Conservation (phyloP, 208 protist genomes). For the Acanthamoeba lenticulata region DNA sequence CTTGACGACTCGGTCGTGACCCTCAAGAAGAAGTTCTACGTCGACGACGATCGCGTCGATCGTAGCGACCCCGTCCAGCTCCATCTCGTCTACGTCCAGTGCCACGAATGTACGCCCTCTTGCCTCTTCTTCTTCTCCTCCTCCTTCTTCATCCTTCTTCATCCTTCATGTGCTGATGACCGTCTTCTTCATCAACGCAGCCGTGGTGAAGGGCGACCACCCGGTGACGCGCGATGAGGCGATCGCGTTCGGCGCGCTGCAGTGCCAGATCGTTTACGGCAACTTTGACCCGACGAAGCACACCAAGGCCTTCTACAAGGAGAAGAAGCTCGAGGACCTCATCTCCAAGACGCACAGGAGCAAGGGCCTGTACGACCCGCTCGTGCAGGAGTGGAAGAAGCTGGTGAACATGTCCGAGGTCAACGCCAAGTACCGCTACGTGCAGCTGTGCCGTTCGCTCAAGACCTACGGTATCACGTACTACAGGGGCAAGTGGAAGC, state of each 20-base stretch:
- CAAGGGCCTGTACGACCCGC: slow-evolving; percentile 79
- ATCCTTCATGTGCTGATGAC: not conserved
- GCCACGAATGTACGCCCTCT: slow-evolving; percentile 65
- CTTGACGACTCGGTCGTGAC: slow-evolving; percentile 79
- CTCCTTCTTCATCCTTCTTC: not conserved
- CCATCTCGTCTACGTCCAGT: slow-evolving; percentile 85
- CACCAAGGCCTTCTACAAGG: slow-evolving; percentile 69
- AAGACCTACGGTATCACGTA: slow-evolving; percentile 89
- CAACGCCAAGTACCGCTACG: slow-evolving; percentile 88
- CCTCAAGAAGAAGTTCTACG: slow-evolving; percentile 88
- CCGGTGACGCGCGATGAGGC: slow-evolving; percentile 84
- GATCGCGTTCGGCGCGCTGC: slow-evolving; percentile 83
- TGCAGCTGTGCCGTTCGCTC: slow-evolving; percentile 86
- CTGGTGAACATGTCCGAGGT: slow-evolving; percentile 81
- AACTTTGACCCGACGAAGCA: slow-evolving; percentile 84
- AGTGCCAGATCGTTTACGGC: slow-evolving; percentile 83
- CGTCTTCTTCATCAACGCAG: not conserved
- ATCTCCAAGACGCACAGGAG: slow-evolving; percentile 76
- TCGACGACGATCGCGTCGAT: slow-evolving; percentile 86
- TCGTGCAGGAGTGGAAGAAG: slow-evolving; percentile 83
- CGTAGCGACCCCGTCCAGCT: slow-evolving; percentile 86
- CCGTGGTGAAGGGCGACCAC: slow-evolving; percentile 71
- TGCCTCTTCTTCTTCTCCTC: not conserved
- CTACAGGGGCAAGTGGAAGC: slow-evolving; percentile 80
- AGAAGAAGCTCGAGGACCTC: slow-evolving; percentile 77